Evolutionary conservation across 2,329 filamentous ascomycete genomes (phyloP).

Genomic region (Diaporthe vaccinii): DNA sequence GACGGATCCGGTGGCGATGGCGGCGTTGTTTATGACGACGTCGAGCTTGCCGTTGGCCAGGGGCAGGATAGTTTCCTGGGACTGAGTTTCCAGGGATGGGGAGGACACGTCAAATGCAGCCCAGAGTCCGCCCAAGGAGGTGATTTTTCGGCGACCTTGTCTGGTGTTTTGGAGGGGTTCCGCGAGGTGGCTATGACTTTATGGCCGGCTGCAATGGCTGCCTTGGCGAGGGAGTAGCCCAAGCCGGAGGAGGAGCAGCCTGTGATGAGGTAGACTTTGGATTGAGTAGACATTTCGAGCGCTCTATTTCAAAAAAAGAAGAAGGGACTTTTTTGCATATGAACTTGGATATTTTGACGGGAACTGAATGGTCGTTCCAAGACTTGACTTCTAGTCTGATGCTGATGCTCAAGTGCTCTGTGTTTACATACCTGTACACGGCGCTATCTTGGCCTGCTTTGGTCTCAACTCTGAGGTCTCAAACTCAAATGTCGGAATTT

Average conservation of each 20-base stretch:
- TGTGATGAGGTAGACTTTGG: conserved; percentile 38
- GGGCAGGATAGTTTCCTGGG: conserved; percentile 16
- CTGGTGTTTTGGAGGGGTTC: conserved; percentile 28
- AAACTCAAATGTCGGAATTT: neutral
- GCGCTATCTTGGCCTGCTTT: neutral
- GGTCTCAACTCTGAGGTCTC: neutral
- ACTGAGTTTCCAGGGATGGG: conserved; percentile 18
- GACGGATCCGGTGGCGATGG: conserved; percentile 33
- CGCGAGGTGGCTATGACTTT: conserved; percentile 39
- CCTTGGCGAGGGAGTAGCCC: conserved; percentile 30
- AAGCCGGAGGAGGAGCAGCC: conserved; percentile 37
- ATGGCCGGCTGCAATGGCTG: conserved; percentile 36
- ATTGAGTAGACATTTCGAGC: conserved; percentile 19
- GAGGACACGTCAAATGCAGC: conserved; percentile 35
- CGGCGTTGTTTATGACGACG: conserved; percentile 45
- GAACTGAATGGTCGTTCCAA: neutral
- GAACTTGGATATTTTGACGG: neutral
- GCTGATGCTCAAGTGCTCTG: neutral
- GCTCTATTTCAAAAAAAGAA: neutral
- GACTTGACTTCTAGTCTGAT: too few relatives aligned
- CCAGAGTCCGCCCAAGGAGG: conserved; percentile 29
- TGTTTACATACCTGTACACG: neutral
- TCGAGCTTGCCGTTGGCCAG: conserved; percentile 27
- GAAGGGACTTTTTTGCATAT: neutral
- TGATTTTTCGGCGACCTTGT: conserved; percentile 25